A percentile compares a stretch with the other conserved stretches of the same genome.
Conservation (phyloP, 345 rosid species). For the Hypericum androsaemum region DNA sequence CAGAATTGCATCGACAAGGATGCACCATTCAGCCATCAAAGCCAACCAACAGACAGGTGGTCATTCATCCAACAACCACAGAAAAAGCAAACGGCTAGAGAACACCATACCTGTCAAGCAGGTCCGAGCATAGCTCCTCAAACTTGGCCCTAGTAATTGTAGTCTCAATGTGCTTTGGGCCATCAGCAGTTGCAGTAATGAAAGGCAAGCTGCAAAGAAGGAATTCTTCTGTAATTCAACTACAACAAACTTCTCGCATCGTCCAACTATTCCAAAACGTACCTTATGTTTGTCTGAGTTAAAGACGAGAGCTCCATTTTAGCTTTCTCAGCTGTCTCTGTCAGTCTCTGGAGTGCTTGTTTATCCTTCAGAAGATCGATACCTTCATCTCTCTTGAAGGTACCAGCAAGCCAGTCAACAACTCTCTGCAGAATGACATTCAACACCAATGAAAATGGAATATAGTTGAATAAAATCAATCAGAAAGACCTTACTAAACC, state of each 20-base stretch:
- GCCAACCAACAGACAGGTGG: not conserved
- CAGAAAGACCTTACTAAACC: not conserved
- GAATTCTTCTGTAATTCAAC: too few species aligned
- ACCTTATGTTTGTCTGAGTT: conserved; percentile 88
- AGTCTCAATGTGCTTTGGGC: conserved; percentile 93
- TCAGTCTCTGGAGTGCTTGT: conserved; percentile 91
- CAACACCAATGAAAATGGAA: not conserved
- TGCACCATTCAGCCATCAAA: not conserved
- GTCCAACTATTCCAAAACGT: not conserved
- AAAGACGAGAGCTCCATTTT: conserved; percentile 93
- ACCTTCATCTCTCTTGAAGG: conserved; percentile 84
- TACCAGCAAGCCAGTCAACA: conserved; percentile 86
- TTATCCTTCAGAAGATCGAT: conserved; percentile 94
- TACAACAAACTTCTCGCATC: too few species aligned
- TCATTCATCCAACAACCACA: too few species aligned
- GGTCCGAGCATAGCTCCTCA: conserved; percentile 82
- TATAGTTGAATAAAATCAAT: not conserved
- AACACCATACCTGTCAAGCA: conserved; percentile 62
- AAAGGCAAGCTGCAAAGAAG: conserved; percentile 65
- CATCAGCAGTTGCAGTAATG: conserved; percentile 97
- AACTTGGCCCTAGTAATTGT: conserved; percentile 87
- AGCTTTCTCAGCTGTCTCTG: conserved; percentile 95
- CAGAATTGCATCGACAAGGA: not conserved
- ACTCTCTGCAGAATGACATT: conserved; percentile 45
- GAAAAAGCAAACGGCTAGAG: too few species aligned